Evolutionary conservation across 73 alveolate species (phyloP), one percentile per base, ranked within the genome.

Genomic region (Stentor coeruleus): DNA sequence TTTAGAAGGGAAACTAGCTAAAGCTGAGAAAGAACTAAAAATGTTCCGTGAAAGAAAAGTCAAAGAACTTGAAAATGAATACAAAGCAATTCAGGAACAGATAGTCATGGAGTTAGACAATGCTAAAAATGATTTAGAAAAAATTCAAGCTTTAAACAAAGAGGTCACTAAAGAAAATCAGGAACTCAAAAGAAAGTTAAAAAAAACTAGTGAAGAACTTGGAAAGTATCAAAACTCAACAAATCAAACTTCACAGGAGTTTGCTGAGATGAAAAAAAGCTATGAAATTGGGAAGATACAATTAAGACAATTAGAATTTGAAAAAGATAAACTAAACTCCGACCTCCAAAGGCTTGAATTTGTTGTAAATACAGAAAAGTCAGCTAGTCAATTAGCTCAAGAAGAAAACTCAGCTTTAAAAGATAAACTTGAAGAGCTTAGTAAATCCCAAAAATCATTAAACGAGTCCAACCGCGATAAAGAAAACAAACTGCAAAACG

Each of bases 401-500:
- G 79, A 20, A 66, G 79, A 66, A 66, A 20, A 26, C 33, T 20
- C n/a, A 15, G n/a, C 79, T 20, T 14, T 33, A 28, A 66, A 66
- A 66, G 33, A 66, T 66, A 66, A 20, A 31, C 2, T 31, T 20
- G 79, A 31, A 33, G 37, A 66, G 2, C 79, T 26, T 14, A 33
- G 15, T 26, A 20, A 40, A 20, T 26, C 36, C 79, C 39, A 28
- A 20, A 20, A 66, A 31, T 15, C n/a, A 15, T 11, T 31, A 0
- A 26, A 20, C 14, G 79, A 66, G 15, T 26, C 37, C 33, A 28
- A 20, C 33, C n/a, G 79, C 11, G 79, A 66, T 15, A 66, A 31
- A 2, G 79, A 66, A 20, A 66, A 20, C n/a, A 66, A 31, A 31
- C 39, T 66, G 39, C 79, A 66, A 66, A 66, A 66, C 41, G n/a